Evolutionary conservation across 208 protist genomes (phyloP).

Genomic region (Crithidia thermophila): DNA sequence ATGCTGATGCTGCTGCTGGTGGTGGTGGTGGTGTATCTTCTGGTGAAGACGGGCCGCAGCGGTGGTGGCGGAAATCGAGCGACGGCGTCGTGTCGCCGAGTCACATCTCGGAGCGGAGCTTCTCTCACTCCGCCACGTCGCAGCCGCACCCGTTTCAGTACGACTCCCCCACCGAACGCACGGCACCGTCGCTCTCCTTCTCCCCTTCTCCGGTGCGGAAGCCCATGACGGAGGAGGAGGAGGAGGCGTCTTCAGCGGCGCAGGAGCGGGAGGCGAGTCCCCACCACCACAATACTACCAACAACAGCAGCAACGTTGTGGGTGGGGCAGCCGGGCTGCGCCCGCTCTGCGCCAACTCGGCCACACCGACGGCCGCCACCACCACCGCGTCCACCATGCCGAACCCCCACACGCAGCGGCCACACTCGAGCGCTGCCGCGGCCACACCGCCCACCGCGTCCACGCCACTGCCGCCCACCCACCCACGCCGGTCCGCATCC

Average conservation of each 20-base stretch:
- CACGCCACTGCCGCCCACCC: slow-evolving; percentile 20
- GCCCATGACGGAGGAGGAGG: too few species aligned
- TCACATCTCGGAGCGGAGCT: not conserved
- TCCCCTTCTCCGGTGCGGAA: slow-evolving; percentile 6
- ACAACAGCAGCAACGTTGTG: too few species aligned
- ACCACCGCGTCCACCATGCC: slow-evolving; percentile 5
- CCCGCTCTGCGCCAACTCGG: too few species aligned
- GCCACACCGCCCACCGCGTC: not conserved
- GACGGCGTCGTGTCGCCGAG: not conserved
- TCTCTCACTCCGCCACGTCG: not conserved
- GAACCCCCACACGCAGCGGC: slow-evolving; percentile 13
- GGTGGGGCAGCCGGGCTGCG: too few species aligned
- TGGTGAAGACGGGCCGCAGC: not conserved
- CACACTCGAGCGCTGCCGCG: not conserved
- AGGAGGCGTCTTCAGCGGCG: too few species aligned
- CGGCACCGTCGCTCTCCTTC: not conserved
- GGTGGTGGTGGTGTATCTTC: not conserved
- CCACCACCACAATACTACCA: too few species aligned
- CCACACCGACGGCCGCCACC: not conserved
- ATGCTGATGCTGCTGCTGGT: not conserved
- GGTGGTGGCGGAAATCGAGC: not conserved
- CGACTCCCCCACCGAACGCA: not conserved
- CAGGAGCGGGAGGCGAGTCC: too few species aligned
- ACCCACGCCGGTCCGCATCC: slow-evolving; percentile 28
- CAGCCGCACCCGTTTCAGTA: slow-evolving; percentile 4